A percentile compares a stretch with the other conserved stretches of the same genome.
Conservation (phyloP, 345 rosid genomes). For the Brassica juncea region DNA sequence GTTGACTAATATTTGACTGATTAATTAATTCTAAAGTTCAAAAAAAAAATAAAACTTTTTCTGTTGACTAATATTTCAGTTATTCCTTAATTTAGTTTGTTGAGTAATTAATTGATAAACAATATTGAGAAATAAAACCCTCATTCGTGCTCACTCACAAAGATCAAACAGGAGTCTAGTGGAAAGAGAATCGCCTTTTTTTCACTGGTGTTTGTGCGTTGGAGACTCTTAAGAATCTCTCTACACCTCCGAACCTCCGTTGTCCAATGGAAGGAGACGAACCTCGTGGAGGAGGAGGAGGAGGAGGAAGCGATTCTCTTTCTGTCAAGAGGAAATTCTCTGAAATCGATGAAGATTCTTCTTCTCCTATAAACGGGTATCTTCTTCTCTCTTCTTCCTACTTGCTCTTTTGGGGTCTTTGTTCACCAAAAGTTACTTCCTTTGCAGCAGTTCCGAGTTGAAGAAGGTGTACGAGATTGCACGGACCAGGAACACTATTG, state of each 20-base stretch:
- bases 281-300: slow-evolving; percentile 12
- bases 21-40: too few relatives aligned
- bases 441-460: slow-evolving; percentile 54
- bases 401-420: not conserved
- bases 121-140: not conserved
- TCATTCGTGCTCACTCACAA: not conserved
- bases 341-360: slow-evolving; percentile 39
- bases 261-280: slow-evolving; percentile 22
- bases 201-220: too few relatives aligned
- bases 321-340: slow-evolving; percentile 49
- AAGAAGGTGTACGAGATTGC: slow-evolving; percentile 67
- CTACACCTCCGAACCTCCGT: not conserved
- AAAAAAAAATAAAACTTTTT: too few relatives aligned
- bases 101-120: too few relatives aligned
- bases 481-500: slow-evolving; percentile 66
- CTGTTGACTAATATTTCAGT: too few relatives aligned
- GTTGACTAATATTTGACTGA: too few relatives aligned
- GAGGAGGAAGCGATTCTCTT: slow-evolving; percentile 31
- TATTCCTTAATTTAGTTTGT: too few relatives aligned
- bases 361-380: slow-evolving; percentile 13
- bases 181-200: not conserved
- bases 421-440: not conserved
- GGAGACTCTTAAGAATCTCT: not conserved
- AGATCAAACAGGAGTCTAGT: too few relatives aligned
- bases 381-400: slow-evolving; percentile 1